Evolutionary conservation across 164 flowering plant genomes (phyloP).

Genomic region (Vitis amurensis): DNA sequence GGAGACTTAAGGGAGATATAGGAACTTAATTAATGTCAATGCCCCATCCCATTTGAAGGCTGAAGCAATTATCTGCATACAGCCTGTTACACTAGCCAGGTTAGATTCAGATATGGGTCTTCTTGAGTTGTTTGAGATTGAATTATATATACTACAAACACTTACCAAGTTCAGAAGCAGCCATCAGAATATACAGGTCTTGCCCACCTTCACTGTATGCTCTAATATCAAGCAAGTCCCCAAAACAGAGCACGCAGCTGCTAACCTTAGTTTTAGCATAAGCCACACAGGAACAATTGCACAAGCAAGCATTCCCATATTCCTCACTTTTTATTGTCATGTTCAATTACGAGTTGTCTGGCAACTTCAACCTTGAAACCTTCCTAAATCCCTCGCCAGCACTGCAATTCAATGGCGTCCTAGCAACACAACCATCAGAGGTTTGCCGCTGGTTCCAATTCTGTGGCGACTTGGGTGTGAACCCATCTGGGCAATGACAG

Average conservation of each 20-base stretch:
- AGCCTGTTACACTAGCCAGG: too few relatives aligned
- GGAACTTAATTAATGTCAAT: too few relatives aligned
- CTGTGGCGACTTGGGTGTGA: conserved; percentile 2
- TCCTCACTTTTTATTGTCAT: not conserved
- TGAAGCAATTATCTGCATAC: too few relatives aligned
- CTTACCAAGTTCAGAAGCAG: conserved; percentile 27
- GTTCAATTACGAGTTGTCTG: conserved; percentile 12
- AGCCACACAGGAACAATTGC: conserved; percentile 23
- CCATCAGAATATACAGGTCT: conserved; percentile 21
- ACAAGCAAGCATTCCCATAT: conserved; percentile 19
- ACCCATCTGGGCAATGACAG: conserved; percentile 22
- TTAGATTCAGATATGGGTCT: too few relatives aligned
- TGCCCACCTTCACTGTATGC: conserved; percentile 3
- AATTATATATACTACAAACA: not conserved
- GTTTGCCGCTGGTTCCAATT: conserved; percentile 15
- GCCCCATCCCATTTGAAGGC: too few relatives aligned
- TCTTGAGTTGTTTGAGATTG: too few relatives aligned
- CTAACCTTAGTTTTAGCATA: too few relatives aligned
- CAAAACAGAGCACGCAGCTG: conserved; percentile 28
- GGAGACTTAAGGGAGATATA: too few relatives aligned
- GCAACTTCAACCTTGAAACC: conserved; percentile 22
- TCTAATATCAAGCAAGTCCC: conserved; percentile 23
- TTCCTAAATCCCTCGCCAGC: conserved; percentile 22
- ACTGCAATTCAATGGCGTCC: conserved; percentile 16
- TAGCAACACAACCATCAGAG: conserved; percentile 27